Evolutionary conservation across 1,284 basidiomycete species (phyloP), one percentile per base, ranked within the genome.

Genomic region (Boletus smithii): DNA sequence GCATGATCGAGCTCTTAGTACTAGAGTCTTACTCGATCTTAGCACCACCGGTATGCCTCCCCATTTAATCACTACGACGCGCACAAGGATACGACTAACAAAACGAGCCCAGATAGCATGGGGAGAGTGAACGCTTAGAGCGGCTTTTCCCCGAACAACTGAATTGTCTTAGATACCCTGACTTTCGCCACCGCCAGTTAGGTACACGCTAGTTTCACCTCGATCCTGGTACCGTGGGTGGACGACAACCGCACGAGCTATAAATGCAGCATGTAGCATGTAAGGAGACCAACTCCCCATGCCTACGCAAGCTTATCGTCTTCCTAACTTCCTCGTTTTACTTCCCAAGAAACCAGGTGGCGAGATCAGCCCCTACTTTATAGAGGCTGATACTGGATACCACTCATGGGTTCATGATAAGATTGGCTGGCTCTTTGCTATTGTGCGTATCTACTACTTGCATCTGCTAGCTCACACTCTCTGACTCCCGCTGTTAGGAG

Each of bases 311-410:
- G 30, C 48, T 27, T 63, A 53, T 23, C 63, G 44, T 31, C 51
- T 63, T 42, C 62, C 62, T 7, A 39, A 53, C 42, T 60, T 65
- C 36, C 54, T 65, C 5, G 39, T 29, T 22, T 35, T 63, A 3
- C 53, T 63, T 31, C 61, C 63, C 29, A 50, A 44, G 49, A 63
- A 67, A 42, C 53, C 61, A 10, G 61, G 64, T 8, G 63, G 57
- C 23, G 47, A 49, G 14, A 66, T 65, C 27, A 66, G 61, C 31
- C 50, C 57, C 14, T 22, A 50, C 40, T 66, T 65, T 29, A 51
- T 42, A 42, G 62, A 54, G 1, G 60, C 62, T 11, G 49, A 65
- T 31, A 35, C 27, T 3, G 52, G 53, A 24, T 66, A 57, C 35
- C 46, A 59, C 13, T 26, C 53, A 36, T 63, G 63, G 62, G 62